Percentiles rank a stretch among this genome's conserved stretches.
These are phyloP conservation scores for Trichothecium roseum DNA, from an alignment of 2,329 filamentous ascomycete genomes.

Conservation along the genomic window DNA sequence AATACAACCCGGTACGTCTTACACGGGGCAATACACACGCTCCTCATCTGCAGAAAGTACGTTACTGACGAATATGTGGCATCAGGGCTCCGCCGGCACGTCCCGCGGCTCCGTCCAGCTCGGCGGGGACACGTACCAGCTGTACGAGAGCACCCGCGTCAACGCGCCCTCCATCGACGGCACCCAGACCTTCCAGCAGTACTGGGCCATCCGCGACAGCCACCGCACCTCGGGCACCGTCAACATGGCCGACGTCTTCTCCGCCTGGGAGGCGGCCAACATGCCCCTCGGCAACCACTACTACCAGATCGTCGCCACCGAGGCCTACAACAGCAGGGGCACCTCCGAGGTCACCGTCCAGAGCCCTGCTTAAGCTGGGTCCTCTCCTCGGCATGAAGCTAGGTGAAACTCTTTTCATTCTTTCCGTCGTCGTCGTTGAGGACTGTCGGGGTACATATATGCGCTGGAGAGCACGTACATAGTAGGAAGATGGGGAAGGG, in stretches of 20 bases:
- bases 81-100: constrained; percentile 8
- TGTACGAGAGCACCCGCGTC: constrained; percentile 17
- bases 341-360: constrained; percentile 28
- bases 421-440: no score
- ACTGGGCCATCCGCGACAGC: constrained; percentile 32
- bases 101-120: constrained; percentile 13
- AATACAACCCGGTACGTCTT: constrained; percentile 13
- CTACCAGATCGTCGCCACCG: constrained; percentile 39
- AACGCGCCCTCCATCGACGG: constrained; percentile 31
- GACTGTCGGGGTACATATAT: no score
- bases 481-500: no score
- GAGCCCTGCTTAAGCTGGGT: no score
- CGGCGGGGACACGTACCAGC: constrained; percentile 16
- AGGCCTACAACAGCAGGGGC: constrained; percentile 35
- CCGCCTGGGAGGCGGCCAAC: constrained; percentile 33
- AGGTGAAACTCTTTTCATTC: no score
- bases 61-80: no score
- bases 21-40: no score
- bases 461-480: no score
- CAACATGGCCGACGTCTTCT: constrained; percentile 34
- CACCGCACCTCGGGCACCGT: constrained; percentile 38
- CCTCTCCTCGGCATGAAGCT: no score
- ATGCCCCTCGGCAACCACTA: constrained; percentile 33
- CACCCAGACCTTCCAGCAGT: constrained; percentile 34
- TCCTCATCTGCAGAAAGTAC: no score